Evolutionary conservation across 2,329 filamentous ascomycete genomes (phyloP).

Genomic region (Aspergillus sp.): DNA sequence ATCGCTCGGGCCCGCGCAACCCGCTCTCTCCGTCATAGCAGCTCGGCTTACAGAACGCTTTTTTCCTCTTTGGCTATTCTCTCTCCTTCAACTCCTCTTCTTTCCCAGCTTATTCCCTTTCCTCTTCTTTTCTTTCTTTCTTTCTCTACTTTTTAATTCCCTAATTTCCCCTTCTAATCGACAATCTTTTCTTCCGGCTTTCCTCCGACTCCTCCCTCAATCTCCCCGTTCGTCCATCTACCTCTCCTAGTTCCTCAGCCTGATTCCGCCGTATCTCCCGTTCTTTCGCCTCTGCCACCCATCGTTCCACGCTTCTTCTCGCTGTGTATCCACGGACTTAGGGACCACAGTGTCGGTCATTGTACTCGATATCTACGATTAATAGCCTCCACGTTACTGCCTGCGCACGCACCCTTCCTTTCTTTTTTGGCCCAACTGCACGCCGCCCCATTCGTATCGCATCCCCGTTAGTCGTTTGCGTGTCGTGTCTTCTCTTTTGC

Average conservation of each 20-base stretch:
- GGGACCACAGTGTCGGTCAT: constrained; percentile 1
- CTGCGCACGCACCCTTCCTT: neutral
- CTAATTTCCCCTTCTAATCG: constrained; percentile 7
- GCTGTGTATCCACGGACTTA: too few species aligned
- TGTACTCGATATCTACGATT: constrained; percentile 3
- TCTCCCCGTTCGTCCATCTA: constrained; percentile 9
- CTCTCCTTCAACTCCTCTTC: constrained; percentile 4
- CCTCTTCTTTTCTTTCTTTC: constrained; percentile 8
- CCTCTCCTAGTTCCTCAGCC: too few species aligned
- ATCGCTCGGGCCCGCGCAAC: constrained; percentile 11
- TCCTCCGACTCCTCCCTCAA: constrained; percentile 12
- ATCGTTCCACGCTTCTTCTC: too few species aligned
- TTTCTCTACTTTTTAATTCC: constrained; percentile 9
- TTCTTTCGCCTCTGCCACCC: too few species aligned
- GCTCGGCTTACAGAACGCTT: neutral
- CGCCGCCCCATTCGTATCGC: neutral
- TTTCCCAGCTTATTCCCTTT: constrained; percentile 12
- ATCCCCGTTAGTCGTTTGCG: neutral
- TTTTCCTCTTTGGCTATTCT: constrained; percentile 1
- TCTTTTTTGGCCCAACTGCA: constrained; percentile 3
- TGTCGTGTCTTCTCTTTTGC: neutral
- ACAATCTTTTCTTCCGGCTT: constrained; percentile 7
- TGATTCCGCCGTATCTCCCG: too few species aligned
- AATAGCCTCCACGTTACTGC: neutral
- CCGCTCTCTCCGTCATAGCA: constrained; percentile 7